Evolutionary conservation across 2,329 filamentous ascomycete species (phyloP).

Genomic region (Cercospora berteroae): DNA sequence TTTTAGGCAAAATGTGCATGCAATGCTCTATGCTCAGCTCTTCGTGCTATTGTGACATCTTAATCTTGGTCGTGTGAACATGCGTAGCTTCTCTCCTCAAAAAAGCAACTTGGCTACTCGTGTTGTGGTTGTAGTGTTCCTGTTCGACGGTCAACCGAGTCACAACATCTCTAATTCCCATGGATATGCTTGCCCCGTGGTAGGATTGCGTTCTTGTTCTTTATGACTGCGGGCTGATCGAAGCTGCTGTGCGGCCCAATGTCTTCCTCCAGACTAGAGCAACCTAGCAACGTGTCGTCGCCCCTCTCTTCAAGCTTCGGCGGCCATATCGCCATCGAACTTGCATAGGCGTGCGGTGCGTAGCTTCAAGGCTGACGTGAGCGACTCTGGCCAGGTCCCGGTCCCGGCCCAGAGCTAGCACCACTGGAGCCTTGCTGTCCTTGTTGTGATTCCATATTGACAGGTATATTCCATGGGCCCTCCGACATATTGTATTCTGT

Average conservation of each 20-base stretch:
- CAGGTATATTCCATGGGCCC: not conserved
- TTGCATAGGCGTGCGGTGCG: not conserved
- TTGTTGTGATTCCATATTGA: not conserved
- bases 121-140: not conserved
- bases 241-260: not conserved
- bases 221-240: not conserved
- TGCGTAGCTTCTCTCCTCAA: not conserved
- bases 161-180: not conserved
- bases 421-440: not conserved
- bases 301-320: not conserved
- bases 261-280: not conserved
- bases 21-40: not conserved
- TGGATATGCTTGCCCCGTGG: not conserved
- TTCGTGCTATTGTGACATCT: not conserved
- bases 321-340: not conserved
- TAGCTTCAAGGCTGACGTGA: not conserved
- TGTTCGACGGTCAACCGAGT: not conserved
- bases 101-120: not conserved
- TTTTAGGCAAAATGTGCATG: not conserved
- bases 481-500: not conserved
- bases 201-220: not conserved
- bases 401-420: not conserved
- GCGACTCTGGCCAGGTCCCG: not conserved
- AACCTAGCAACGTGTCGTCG: not conserved
- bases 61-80: not conserved